Evolutionary conservation across 2,329 filamentous ascomycete species (phyloP), one percentile per base, ranked within the genome.

Genomic region (Hymenoscyphus salicellus): DNA sequence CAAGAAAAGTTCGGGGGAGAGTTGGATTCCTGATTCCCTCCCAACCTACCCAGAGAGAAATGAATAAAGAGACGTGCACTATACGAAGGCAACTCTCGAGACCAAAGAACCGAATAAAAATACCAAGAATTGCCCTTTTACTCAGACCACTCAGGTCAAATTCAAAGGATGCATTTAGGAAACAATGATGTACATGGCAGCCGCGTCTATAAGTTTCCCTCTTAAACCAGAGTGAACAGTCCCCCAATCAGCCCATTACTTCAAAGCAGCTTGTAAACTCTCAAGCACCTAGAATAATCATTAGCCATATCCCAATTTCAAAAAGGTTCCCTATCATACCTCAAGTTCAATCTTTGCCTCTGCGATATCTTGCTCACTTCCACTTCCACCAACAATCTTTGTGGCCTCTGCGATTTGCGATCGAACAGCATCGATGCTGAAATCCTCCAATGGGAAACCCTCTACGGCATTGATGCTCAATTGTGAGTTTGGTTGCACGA

Each of bases 291-390:
- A 70, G 55, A 60, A 55, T 55, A 55, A 28, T 41, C n/a, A 75
- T 84, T 74, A 85, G 79, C 67, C 41, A 7, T 33, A 16, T 6
- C 26, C 30, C 14, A 14, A 0, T 26, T 20, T 10, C 36, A 28
- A 41, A 11, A 26, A 5, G n/a, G 16, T 14, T n/a, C 49, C 62
- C 20, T 66, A 55, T 60, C 84, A 78, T 81, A 97, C 94, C 92
- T 99, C 95, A 73, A 99, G 83, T 86, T 98, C 94, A 79, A 99
- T 94, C 88, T 97, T 98, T 72, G 95, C 95, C 88, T 99, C 95
- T 71, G 94, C 94, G 81, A 98, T 91, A 77, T 98, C 95, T 82
- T 93, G 89, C 87, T 97, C 95, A 80, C 92, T 97, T 76, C 94
- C 95, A 77, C 84, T 88, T 77, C 95, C 95, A 79, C 82, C 88